Evolutionary conservation across 495 filamentous ascomycete species (phyloP).

Genomic region (Platismatia glauca): DNA sequence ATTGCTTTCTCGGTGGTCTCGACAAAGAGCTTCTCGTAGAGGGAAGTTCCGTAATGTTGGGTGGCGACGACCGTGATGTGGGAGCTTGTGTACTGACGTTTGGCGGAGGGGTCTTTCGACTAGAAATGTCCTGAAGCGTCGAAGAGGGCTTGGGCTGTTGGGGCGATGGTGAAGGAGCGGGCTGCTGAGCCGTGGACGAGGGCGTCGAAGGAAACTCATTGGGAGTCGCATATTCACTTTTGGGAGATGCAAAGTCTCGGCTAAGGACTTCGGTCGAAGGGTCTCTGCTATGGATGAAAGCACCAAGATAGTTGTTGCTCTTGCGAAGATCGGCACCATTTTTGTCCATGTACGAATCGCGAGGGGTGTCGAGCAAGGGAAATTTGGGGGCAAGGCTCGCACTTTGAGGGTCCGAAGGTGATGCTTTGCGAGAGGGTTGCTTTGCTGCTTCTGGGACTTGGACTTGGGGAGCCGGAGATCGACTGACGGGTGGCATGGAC

Average conservation of each 20-base stretch:
- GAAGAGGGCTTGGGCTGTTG: conserved; percentile 12
- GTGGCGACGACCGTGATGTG: conserved; percentile 15
- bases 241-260: conserved; percentile 5
- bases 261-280: conserved; percentile 22
- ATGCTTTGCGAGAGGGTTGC: conserved; percentile 19
- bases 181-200: conserved; percentile 24
- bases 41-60: conserved; percentile 4
- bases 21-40: conserved; percentile 12
- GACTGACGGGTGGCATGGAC: conserved; percentile 46
- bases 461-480: conserved; percentile 24
- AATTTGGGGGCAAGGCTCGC: conserved; percentile 24
- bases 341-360: conserved; percentile 30
- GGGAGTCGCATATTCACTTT: conserved; percentile 17
- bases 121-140: conserved; percentile 23
- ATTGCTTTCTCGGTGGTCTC: conserved; percentile 26
- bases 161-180: conserved; percentile 5
- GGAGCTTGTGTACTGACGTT: conserved; percentile 5
- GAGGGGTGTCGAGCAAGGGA: conserved; percentile 20
- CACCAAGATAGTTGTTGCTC: conserved; percentile 40
- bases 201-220: conserved; percentile 15
- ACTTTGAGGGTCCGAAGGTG: conserved; percentile 17
- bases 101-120: conserved; percentile 20
- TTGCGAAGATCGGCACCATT: conserved; percentile 29
- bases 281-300: conserved; percentile 33
- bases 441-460: conserved; percentile 18